phyloP scores from a whole-genome alignment of 305 asterid species.

The Solanum hybrid region DNA sequence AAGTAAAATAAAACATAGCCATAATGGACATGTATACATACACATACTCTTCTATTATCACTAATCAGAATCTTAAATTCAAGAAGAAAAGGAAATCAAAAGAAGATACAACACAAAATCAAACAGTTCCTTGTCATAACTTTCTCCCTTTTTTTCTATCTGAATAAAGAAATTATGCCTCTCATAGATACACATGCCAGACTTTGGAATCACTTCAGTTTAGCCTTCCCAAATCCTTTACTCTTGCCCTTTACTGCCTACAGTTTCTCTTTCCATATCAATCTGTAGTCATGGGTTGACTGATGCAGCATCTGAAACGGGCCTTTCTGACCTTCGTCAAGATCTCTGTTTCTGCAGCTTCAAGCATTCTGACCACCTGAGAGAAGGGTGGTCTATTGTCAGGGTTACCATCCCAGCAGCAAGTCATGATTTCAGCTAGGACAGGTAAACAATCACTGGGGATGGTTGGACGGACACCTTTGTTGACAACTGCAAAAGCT shows the following conservation, averaged over 20 bases:
- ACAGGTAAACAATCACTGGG: constrained; percentile 79
- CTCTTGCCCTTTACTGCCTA: constrained; percentile 19
- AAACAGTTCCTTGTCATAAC: constrained; percentile 31
- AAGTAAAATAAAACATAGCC: background rate
- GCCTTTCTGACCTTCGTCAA: constrained; percentile 86
- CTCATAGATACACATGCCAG: constrained; percentile 63
- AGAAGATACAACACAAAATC: constrained; percentile 31
- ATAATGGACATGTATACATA: constrained; percentile 33
- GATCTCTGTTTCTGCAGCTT: constrained; percentile 83
- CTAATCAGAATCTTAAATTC: constrained; percentile 43
- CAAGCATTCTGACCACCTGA: constrained; percentile 82
- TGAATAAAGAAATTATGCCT: constrained; percentile 45
- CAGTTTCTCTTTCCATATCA: constrained; percentile 19
- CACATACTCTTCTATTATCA: constrained; percentile 52
- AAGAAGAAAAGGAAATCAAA: constrained; percentile 5
- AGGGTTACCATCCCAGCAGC: constrained; percentile 85
- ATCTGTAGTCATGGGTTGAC: constrained; percentile 81
- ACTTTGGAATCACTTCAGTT: constrained; percentile 25
- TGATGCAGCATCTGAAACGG: constrained; percentile 97
- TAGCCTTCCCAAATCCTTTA: constrained; percentile 21
- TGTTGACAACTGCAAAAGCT: constrained; percentile 94
- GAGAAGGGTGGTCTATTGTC: constrained; percentile 82
- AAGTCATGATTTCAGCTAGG: constrained; percentile 76
- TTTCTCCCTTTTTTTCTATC: constrained; percentile 42
- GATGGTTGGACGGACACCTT: constrained; percentile 76